A percentile compares a stretch with the other conserved stretches of the same genome.
Evolutionary conservation across 2,329 filamentous ascomycete genomes (phyloP).

Genomic region (Penicillium freii): DNA sequence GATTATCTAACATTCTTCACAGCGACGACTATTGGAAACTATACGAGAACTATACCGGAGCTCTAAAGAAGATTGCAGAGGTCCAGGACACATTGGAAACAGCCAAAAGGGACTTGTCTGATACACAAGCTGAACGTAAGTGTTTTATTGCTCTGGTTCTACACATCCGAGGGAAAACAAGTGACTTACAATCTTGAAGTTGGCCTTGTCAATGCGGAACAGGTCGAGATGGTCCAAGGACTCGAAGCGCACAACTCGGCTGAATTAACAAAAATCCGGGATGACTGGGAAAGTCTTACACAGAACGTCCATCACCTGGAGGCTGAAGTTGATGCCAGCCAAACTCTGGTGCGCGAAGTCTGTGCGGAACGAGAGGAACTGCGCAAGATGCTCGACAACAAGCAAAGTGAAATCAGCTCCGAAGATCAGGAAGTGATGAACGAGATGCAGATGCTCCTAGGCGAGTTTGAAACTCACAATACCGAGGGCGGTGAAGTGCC

Average conservation of each 20-base stretch:
- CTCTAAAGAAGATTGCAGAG: conserved; percentile 40
- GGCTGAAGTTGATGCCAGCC: conserved; percentile 41
- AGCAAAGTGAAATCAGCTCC: conserved; percentile 40
- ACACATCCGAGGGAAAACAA: neutral
- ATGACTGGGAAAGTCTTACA: conserved; percentile 35
- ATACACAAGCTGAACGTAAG: conserved; percentile 40
- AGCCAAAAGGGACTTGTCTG: conserved; percentile 37
- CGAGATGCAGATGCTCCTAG: conserved; percentile 43
- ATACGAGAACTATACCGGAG: conserved; percentile 39
- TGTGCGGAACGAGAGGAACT: conserved; percentile 42
- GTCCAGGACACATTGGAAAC: conserved; percentile 37
- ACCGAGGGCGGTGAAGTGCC: conserved; percentile 33
- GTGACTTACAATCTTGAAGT: conserved; percentile 31
- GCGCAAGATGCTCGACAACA: conserved; percentile 39
- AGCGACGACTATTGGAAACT: conserved; percentile 44
- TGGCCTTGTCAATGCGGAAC: conserved; percentile 38
- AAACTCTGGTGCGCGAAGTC: conserved; percentile 38
- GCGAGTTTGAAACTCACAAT: conserved; percentile 40
- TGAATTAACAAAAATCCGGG: conserved; percentile 36
- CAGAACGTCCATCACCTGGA: conserved; percentile 39
- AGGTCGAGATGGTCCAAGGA: conserved; percentile 39
- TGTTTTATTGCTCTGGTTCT: neutral
- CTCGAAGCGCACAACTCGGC: conserved; percentile 36
- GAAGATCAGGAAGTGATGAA: conserved; percentile 42
- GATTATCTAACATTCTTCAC: conserved; percentile 15